A percentile compares a stretch with the other conserved stretches of the same genome.
phyloP scores from a whole-genome alignment of 805 yeast genomes.

The Grigorovia yakushimaensis region DNA sequence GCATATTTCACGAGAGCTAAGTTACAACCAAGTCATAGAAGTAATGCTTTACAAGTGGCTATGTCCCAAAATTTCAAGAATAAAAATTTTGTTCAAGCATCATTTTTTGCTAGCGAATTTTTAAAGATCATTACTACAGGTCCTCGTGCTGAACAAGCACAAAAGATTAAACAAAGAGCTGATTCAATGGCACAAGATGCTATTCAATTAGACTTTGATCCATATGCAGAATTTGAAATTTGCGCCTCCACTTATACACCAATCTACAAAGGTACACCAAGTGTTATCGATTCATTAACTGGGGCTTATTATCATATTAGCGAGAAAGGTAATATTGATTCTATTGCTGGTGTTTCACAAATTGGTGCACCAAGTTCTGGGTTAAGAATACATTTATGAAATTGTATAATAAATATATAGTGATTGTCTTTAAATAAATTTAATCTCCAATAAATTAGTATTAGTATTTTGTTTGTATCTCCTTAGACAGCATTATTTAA shows the following conservation, averaged over 20 bases:
- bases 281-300: conserved; percentile 69
- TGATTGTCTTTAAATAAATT: not conserved
- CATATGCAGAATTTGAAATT: conserved; percentile 80
- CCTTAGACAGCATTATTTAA: no score
- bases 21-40: conserved; percentile 72
- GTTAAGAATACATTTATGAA: conserved; percentile 39
- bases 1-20: conserved; percentile 87
- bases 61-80: conserved; percentile 85
- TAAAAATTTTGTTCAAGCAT: conserved; percentile 81
- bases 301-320: conserved; percentile 77
- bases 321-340: conserved; percentile 71
- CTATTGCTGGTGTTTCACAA: conserved; percentile 61
- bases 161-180: conserved; percentile 68
- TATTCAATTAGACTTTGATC: conserved; percentile 84
- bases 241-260: conserved; percentile 87
- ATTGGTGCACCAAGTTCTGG: conserved; percentile 94
- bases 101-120: conserved; percentile 81
- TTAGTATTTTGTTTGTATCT: no score
- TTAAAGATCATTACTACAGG: conserved; percentile 62
- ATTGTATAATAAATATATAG: not conserved
- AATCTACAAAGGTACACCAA: conserved; percentile 65
- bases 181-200: conserved; percentile 80
- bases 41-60: conserved; percentile 88
- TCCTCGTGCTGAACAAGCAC: conserved; percentile 80
- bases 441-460: not conserved